phyloP scores from a whole-genome alignment of 169 alveolate species.

The Cyclospora cayetanensis region DNA sequence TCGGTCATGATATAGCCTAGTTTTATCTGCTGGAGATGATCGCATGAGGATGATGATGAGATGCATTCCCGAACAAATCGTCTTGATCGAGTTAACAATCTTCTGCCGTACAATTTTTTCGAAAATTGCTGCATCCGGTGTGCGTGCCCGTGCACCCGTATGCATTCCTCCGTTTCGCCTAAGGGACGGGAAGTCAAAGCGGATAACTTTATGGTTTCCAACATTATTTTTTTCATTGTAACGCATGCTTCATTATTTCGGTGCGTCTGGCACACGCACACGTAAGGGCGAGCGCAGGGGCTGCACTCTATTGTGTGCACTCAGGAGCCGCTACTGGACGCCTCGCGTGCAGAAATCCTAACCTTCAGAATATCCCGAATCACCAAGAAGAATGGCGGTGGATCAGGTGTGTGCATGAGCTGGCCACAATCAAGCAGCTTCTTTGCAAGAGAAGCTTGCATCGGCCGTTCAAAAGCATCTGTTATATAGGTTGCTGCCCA shows the following conservation, averaged over 20 bases:
- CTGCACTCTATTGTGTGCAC: too few species aligned
- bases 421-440: not conserved
- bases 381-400: constrained; percentile 50
- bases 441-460: not conserved
- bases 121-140: not conserved
- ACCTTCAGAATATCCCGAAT: constrained; percentile 37
- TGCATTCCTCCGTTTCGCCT: not conserved
- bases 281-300: too few species aligned
- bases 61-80: too few species aligned
- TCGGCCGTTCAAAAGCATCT: not conserved
- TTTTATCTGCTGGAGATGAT: too few species aligned
- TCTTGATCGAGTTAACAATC: too few species aligned
- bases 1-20: too few species aligned
- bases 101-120: too few species aligned
- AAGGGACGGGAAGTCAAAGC: not conserved
- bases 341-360: constrained; percentile 19
- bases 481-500: not conserved
- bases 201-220: not conserved
- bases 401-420: not conserved
- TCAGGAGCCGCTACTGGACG: constrained; percentile 47
- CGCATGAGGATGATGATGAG: too few species aligned
- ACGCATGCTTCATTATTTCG: not conserved
- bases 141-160: not conserved
- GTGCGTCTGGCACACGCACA: too few species aligned
- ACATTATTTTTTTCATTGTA: not conserved